Evolutionary conservation across 345 rosid genomes (phyloP).

Genomic region (Camelina laxa): DNA sequence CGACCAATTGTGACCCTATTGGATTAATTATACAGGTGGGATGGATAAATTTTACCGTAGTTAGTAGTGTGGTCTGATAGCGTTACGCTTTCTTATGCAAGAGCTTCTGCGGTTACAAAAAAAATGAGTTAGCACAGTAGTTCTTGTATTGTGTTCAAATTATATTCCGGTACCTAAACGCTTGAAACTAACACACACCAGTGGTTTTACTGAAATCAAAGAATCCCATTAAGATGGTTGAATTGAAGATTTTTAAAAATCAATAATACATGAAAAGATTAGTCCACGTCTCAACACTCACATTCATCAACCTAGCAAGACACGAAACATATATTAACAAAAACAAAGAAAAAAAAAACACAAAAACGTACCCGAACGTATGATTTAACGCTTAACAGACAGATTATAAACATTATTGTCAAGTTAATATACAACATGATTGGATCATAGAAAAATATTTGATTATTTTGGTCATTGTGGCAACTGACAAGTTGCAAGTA

Average conservation of each 20-base stretch:
- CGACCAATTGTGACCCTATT: background rate
- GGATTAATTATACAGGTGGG: background rate
- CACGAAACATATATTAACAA: too few relatives aligned
- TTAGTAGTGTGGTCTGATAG: background rate
- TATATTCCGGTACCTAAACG: too few relatives aligned
- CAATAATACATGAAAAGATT: background rate
- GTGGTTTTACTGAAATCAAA: background rate
- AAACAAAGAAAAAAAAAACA: too few relatives aligned
- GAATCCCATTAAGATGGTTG: background rate
- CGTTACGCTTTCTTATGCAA: background rate
- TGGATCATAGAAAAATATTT: conserved; percentile 9
- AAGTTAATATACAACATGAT: conserved; percentile 21
- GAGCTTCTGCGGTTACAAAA: background rate
- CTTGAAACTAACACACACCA: background rate
- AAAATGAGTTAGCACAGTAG: too few relatives aligned
- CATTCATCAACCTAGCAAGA: background rate
- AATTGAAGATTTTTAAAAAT: background rate
- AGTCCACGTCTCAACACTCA: background rate
- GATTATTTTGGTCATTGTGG: conserved; percentile 26
- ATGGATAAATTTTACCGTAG: background rate
- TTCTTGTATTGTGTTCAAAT: background rate
- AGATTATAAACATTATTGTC: background rate
- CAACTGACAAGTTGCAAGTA: conserved; percentile 33
- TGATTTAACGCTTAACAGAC: background rate
- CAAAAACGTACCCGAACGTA: background rate